Evolutionary conservation across 129 eudicot genomes (phyloP).

Genomic region (Artemisia argyi): DNA sequence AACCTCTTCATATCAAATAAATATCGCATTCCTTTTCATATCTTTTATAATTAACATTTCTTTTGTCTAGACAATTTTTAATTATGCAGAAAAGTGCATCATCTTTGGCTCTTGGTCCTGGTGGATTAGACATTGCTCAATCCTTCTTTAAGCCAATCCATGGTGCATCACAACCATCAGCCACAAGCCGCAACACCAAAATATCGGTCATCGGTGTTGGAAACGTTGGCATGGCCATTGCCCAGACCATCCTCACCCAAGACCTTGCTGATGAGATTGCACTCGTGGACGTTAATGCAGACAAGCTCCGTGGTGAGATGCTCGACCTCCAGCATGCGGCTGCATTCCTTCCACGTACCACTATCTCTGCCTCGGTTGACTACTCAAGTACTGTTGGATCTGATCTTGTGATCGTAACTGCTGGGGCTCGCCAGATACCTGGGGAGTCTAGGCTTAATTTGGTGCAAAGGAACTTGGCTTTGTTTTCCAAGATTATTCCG

Average conservation of each 20-base stretch:
- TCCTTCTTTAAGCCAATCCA: conserved; percentile 69
- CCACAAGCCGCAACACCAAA: conserved; percentile 64
- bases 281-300: conserved; percentile 70
- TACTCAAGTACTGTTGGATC: conserved; percentile 61
- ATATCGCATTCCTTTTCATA: too few species aligned
- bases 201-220: conserved; percentile 91
- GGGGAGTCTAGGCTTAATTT: conserved; percentile 84
- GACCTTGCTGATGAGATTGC: conserved; percentile 74
- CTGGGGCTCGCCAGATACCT: conserved; percentile 82
- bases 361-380: conserved; percentile 70
- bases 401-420: conserved; percentile 91
- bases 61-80: too few species aligned
- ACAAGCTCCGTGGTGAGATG: conserved; percentile 89
- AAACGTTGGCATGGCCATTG: conserved; percentile 98
- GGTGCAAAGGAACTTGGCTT: conserved; percentile 64
- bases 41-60: too few species aligned
- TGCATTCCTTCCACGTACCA: conserved; percentile 85
- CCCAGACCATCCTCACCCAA: conserved; percentile 93
- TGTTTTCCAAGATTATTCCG: conserved; percentile 62
- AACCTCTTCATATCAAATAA: too few species aligned
- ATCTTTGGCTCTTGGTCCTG: conserved; percentile 60
- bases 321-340: conserved; percentile 98
- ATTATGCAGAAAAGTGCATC: conserved; percentile 61
- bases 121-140: conserved; percentile 58
- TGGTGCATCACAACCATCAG: conserved; percentile 40